Percentiles rank a stretch among this genome's conserved stretches.
Evolutionary conservation across 192 early-diverging fungal genomes (phyloP).

Genomic region (Entophlyctis luteolus): DNA sequence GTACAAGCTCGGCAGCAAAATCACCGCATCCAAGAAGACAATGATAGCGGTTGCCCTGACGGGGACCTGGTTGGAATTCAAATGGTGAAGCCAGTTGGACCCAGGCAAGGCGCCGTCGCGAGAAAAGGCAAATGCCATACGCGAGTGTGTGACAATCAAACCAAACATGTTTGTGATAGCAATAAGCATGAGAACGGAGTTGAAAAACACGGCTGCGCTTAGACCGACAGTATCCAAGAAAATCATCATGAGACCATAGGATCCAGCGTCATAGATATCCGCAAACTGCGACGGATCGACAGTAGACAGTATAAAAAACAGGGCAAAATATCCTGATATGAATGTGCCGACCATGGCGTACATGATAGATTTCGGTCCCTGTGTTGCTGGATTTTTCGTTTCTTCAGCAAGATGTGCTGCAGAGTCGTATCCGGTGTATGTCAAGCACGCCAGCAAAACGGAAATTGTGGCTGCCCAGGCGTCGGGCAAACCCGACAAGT

Average conservation of each 20-base stretch:
- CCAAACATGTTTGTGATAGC: constrained; percentile 27
- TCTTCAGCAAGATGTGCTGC: constrained; percentile 29
- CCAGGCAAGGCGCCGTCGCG: constrained; percentile 24
- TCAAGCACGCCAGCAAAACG: constrained; percentile 23
- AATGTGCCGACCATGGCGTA: constrained; percentile 19
- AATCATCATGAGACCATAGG: constrained; percentile 22
- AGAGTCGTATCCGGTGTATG: constrained; percentile 26
- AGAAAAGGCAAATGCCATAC: constrained; percentile 25
- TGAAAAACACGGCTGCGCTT: constrained; percentile 10
- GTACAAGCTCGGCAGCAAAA: constrained; percentile 21
- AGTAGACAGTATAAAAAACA: constrained; percentile 22
- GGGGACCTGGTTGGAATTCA: constrained; percentile 10
- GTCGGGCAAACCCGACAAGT: constrained; percentile 24
- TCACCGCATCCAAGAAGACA: constrained; percentile 6
- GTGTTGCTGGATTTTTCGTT: constrained; percentile 15
- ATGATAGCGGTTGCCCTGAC: constrained; percentile 6
- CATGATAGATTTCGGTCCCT: constrained; percentile 13
- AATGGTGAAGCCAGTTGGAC: constrained; percentile 11
- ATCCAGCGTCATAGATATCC: neutral
- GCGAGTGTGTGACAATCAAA: constrained; percentile 14
- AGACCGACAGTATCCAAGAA: constrained; percentile 12
- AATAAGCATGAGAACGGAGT: constrained; percentile 15
- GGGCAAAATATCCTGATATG: constrained; percentile 23
- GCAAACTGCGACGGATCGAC: constrained; percentile 2
- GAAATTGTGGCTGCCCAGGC: constrained; percentile 22